Conservation (phyloP, 352 stramenopile genomes). For the Blastocystis sp. region DNA sequence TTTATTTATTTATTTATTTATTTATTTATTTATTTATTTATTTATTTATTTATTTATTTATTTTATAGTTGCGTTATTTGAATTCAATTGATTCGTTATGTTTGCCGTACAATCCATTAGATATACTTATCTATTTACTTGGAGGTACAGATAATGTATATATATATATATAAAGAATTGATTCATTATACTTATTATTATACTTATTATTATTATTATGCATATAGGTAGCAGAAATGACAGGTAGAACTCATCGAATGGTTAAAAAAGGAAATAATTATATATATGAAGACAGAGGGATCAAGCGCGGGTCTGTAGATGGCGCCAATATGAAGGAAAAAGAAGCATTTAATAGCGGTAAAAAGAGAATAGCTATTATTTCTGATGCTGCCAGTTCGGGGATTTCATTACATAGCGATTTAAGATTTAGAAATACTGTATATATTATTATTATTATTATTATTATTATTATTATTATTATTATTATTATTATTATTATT, state of each 20-base stretch:
- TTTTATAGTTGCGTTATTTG: slow-evolving; percentile 32
- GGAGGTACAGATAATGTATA: slow-evolving; percentile 47
- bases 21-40: too few relatives aligned
- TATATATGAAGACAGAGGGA: slow-evolving; percentile 31
- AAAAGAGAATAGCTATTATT: slow-evolving; percentile 59
- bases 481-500: too few relatives aligned
- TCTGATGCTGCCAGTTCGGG: slow-evolving; percentile 56
- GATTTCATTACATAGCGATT: slow-evolving; percentile 53
- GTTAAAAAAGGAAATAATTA: slow-evolving; percentile 15
- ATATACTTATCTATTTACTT: slow-evolving; percentile 54
- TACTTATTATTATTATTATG: too few relatives aligned
- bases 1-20: too few relatives aligned
- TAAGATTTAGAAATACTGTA: slow-evolving; percentile 2
- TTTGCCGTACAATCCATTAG: slow-evolving; percentile 48
- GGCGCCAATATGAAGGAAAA: slow-evolving; percentile 51
- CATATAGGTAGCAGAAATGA: slow-evolving; percentile 59
- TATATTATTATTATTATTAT: too few relatives aligned
- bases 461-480: too few relatives aligned
- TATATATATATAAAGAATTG: too few relatives aligned
- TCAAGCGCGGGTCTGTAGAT: slow-evolving; percentile 39
- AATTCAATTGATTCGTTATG: slow-evolving; percentile 32
- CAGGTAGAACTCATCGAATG: slow-evolving; percentile 43
- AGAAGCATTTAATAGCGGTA: slow-evolving; percentile 50
- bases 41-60: too few relatives aligned
- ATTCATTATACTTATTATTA: too few relatives aligned